These are phyloP conservation scores for Yarrowia sp. DNA, from an alignment of 805 yeast species.

Conservation along the genomic window DNA sequence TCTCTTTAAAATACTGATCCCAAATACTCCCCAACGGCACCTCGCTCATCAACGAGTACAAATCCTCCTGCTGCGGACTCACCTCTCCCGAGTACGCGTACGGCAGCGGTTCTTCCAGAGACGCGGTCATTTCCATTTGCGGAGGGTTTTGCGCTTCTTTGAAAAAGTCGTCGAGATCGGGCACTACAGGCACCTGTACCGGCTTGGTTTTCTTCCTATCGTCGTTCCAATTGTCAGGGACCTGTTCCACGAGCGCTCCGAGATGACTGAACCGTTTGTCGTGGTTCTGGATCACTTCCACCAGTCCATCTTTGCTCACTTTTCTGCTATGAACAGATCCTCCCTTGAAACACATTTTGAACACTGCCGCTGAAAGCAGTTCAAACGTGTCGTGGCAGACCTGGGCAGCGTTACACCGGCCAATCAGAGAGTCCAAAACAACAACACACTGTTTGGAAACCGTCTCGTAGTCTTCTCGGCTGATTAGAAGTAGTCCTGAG, in stretches of 20 bases:
- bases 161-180: slow-evolving; percentile 12
- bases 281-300: slow-evolving; percentile 17
- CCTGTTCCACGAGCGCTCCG: slow-evolving; percentile 26
- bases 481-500: slow-evolving; percentile 49
- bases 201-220: not conserved
- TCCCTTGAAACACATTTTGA: slow-evolving; percentile 35
- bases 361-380: slow-evolving; percentile 71
- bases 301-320: slow-evolving; percentile 12
- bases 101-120: slow-evolving; percentile 8
- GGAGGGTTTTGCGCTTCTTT: slow-evolving; percentile 8
- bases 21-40: slow-evolving; percentile 20
- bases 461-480: slow-evolving; percentile 59
- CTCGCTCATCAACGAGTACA: slow-evolving; percentile 21
- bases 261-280: slow-evolving; percentile 21
- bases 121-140: slow-evolving; percentile 14
- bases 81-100: slow-evolving; percentile 12
- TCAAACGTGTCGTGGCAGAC: slow-evolving; percentile 76
- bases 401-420: slow-evolving; percentile 78
- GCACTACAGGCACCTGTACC: not conserved
- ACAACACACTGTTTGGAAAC: slow-evolving; percentile 55
- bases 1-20: slow-evolving; percentile 30
- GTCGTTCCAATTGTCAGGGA: slow-evolving; percentile 22
- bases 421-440: slow-evolving; percentile 66
- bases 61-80: slow-evolving; percentile 1
- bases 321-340: not conserved